These are phyloP conservation scores for Fonsecaea multimorphosa DNA, from an alignment of 2,329 filamentous ascomycete species.

Conservation along the genomic window DNA sequence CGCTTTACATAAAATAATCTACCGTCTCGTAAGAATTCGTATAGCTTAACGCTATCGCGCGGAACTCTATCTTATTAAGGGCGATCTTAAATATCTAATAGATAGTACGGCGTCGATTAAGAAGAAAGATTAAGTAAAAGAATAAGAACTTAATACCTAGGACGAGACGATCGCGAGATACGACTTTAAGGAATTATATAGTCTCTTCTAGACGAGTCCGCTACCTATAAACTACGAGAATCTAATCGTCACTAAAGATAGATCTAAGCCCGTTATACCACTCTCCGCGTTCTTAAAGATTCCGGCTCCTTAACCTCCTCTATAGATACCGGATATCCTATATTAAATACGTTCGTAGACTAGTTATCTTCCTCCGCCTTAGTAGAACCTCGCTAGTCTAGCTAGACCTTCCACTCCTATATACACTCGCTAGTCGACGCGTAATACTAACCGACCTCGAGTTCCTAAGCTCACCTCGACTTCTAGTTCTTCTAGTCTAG, in stretches of 20 bases:
- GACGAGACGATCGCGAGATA: neutral
- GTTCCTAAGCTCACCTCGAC: no score
- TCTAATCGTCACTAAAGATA: neutral
- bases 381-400: no score
- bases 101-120: neutral
- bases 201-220: neutral
- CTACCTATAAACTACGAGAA: neutral
- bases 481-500: no score
- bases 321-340: no score
- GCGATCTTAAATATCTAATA: neutral
- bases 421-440: no score
- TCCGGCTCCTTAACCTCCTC: neutral
- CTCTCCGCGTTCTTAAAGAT: neutral
- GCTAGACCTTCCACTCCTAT: no score
- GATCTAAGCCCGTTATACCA: neutral
- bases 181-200: neutral
- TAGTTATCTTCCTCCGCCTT: no score
- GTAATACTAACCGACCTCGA: no score
- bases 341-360: no score
- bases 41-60: neutral
- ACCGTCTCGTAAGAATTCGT: neutral
- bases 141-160: neutral
- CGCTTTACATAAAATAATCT: neutral
- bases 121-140: neutral
- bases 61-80: neutral